These are phyloP conservation scores for Phytophthora cryptogea DNA, from an alignment of 352 stramenopile genomes.

Conservation along the genomic window DNA sequence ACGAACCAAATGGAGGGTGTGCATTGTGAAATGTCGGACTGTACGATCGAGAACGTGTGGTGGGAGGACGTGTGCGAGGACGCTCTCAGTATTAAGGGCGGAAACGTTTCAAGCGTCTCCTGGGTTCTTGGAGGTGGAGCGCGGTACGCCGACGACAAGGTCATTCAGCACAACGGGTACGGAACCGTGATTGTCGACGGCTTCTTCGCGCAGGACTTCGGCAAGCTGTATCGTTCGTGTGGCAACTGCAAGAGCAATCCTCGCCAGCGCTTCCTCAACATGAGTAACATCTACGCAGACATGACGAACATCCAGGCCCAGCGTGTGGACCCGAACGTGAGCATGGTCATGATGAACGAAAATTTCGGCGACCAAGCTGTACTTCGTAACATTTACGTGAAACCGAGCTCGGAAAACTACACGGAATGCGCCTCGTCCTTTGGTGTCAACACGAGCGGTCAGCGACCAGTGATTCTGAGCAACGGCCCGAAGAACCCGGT, in stretches of 20 bases:
- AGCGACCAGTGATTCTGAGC: constrained; percentile 21
- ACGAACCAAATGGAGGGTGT: constrained; percentile 40
- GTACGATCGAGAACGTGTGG: constrained; percentile 39
- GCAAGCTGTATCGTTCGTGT: constrained; percentile 35
- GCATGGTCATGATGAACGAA: constrained; percentile 45
- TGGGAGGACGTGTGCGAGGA: constrained; percentile 42
- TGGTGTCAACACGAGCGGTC: constrained; percentile 22
- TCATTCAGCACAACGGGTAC: constrained; percentile 31
- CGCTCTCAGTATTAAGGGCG: constrained; percentile 46
- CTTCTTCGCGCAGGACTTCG: constrained; percentile 24
- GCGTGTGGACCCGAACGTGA: constrained; percentile 36
- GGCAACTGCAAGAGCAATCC: constrained; percentile 42
- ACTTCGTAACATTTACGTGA: constrained; percentile 45
- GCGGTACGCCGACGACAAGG: constrained; percentile 53
- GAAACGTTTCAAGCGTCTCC: constrained; percentile 35
- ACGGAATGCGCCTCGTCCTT: constrained; percentile 34
- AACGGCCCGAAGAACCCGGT: constrained; percentile 25
- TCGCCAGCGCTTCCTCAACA: constrained; percentile 41
- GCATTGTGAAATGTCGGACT: constrained; percentile 44
- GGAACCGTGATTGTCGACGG: constrained; percentile 16
- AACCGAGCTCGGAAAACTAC: constrained; percentile 14
- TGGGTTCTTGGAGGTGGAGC: constrained; percentile 43
- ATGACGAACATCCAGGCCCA: constrained; percentile 32
- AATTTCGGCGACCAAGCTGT: constrained; percentile 42
- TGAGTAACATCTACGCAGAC: constrained; percentile 38